phyloP scores from a whole-genome alignment of 78 protist species.

The Dictyostelium brefeldianum region DNA sequence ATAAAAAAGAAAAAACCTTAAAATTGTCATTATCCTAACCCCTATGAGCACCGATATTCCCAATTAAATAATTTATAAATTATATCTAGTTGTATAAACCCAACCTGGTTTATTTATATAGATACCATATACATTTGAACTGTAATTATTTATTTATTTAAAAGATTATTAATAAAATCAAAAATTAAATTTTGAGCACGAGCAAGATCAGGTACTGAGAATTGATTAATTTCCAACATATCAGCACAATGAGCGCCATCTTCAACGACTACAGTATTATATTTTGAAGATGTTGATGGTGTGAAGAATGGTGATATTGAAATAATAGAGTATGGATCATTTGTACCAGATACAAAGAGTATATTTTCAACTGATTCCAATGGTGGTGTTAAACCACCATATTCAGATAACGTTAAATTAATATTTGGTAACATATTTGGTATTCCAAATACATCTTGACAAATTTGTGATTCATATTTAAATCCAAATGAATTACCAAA shows the following conservation, averaged over 20 bases:
- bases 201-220: neutral
- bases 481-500: neutral
- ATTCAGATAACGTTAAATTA: neutral
- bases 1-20: too few species aligned
- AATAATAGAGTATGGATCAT: neutral
- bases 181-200: neutral
- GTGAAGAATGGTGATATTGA: neutral
- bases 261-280: neutral
- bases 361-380: neutral
- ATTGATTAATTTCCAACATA: neutral
- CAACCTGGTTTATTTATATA: too few species aligned
- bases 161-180: too few species aligned
- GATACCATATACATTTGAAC: too few species aligned
- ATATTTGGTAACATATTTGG: too few species aligned
- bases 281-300: neutral
- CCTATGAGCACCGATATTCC: too few species aligned
- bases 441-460: neutral
- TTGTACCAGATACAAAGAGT: neutral
- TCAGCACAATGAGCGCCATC: slow-evolving; percentile 7
- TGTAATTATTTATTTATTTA: too few species aligned
- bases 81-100: too few species aligned
- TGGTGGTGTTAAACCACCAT: neutral
- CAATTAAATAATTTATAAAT: too few species aligned
- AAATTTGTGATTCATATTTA: neutral
- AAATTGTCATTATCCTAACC: too few species aligned